Evolutionary conservation across 169 alveolate genomes (phyloP), one percentile per base, ranked within the genome.

Genomic region (Plasmodium sp.): DNA sequence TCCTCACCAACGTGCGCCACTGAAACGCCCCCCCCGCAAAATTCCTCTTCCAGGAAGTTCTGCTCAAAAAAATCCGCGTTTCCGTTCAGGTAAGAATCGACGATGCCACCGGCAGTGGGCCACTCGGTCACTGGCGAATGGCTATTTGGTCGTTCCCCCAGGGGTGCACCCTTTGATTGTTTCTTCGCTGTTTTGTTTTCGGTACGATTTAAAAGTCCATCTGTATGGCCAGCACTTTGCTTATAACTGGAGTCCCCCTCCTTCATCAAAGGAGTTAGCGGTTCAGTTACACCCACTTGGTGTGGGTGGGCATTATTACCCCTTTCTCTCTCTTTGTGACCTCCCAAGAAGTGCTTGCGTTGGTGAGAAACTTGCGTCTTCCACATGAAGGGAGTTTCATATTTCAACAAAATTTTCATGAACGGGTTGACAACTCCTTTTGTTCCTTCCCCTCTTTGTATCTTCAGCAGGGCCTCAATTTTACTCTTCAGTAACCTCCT

Each of bases 51-150:
- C 27, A 75, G 22, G 34, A 36, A 33, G 16, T 39, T 75, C 27
- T 33, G 62, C 43, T 31, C 74, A 81, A 81, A 81, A 36, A 27
- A 43, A 5, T 81, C 75, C 10, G 74, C 22, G 31, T 81, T 45
- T 27, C n/a, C 39, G 67, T 81, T 81, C 72, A 81, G 67, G 75
- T 81, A 81, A 22, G 84, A 80, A 45, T 80, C 84, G 58, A 80
- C 58, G 51, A 80, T 80, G 5, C 56, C 51, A 39, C 33, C n/a
- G 12, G 27, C 12, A 14, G 58, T 80, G 12, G 84, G 14, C 36
- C 58, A 41, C 5, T 80, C 74, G 18, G 39, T 67, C 33, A 67
- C 33, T 67, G 77, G 39, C 41, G 77, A 67, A 9, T 67, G 41
- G 5, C 43, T n/a, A 67, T 67, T 22, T 67, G 43, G 18, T 27